A percentile compares a stretch with the other conserved stretches of the same genome.
These are phyloP conservation scores for Rubus parviflorus DNA, from an alignment of 306 rosid genomes.

Conservation along the genomic window DNA sequence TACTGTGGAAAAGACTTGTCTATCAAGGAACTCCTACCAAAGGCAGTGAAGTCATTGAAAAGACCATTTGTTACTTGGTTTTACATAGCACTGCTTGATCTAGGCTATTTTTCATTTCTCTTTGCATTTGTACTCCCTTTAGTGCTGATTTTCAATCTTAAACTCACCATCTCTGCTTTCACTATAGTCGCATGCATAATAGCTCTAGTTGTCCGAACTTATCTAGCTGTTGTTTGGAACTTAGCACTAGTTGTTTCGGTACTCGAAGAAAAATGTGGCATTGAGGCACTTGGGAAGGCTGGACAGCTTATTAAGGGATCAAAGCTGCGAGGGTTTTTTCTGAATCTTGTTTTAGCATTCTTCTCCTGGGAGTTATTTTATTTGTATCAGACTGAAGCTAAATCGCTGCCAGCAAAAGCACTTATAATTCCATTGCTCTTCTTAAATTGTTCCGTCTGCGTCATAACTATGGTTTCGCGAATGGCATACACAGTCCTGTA, in stretches of 20 bases:
- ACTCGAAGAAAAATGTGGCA: constrained; percentile 26
- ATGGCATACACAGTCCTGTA: constrained; percentile 25
- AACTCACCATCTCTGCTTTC: background rate
- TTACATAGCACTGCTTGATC: constrained; percentile 10
- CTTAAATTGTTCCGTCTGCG: background rate
- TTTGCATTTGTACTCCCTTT: background rate
- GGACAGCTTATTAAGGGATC: constrained; percentile 20
- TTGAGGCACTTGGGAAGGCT: constrained; percentile 28
- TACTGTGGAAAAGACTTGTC: constrained; percentile 1
- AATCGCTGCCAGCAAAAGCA: background rate
- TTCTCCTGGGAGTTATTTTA: no score
- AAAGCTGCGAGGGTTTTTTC: constrained; percentile 12
- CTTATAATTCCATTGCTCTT: background rate
- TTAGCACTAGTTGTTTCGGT: constrained; percentile 24
- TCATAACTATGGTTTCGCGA: background rate
- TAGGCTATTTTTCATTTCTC: background rate
- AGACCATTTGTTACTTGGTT: constrained; percentile 17
- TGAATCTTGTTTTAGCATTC: constrained; percentile 1
- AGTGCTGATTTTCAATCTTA: background rate
- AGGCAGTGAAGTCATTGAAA: constrained; percentile 1
- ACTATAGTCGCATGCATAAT: background rate
- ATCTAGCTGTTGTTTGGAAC: constrained; percentile 21
- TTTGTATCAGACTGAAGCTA: background rate
- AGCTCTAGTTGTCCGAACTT: background rate
- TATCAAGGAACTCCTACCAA: background rate